Evolutionary conservation across 2,329 filamentous ascomycete genomes (phyloP).

Genomic region (Aspergillus costaricaensis): DNA sequence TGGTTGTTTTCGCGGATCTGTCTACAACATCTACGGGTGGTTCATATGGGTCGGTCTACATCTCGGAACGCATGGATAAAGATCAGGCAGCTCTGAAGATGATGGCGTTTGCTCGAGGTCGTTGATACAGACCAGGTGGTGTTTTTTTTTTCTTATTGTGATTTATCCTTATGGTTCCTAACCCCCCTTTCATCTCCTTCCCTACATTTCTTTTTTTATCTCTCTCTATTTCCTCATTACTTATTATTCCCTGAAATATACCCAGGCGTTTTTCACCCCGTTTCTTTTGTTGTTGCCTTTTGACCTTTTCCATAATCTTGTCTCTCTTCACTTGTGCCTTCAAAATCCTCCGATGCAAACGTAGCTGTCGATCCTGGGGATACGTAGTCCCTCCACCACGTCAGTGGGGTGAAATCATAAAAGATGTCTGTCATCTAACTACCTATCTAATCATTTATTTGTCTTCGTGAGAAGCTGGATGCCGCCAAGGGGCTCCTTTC

Average conservation of each 20-base stretch:
- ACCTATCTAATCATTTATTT: neutral
- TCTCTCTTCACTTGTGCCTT: slow-evolving; percentile 2
- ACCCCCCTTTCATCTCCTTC: slow-evolving; percentile 22
- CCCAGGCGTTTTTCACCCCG: slow-evolving; percentile 32
- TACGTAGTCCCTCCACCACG: neutral
- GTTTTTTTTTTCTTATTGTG: slow-evolving; percentile 23
- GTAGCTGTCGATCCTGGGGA: neutral
- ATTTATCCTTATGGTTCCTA: slow-evolving; percentile 19
- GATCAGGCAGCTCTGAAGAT: slow-evolving; percentile 26
- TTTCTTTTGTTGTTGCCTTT: slow-evolving; percentile 14
- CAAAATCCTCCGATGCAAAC: slow-evolving; percentile 2
- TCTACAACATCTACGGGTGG: slow-evolving; percentile 22
- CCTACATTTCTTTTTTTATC: slow-evolving; percentile 3
- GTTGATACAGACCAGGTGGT: slow-evolving; percentile 32
- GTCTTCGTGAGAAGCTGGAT: neutral
- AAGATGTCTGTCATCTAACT: neutral
- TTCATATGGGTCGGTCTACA: slow-evolving; percentile 27
- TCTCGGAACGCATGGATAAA: slow-evolving; percentile 25
- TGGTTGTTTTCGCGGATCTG: slow-evolving; percentile 4
- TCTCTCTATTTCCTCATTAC: too few species aligned
- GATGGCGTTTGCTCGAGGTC: slow-evolving; percentile 37
- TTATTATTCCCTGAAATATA: slow-evolving; percentile 34
- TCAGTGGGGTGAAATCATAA: neutral
- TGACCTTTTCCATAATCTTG: slow-evolving; percentile 3
- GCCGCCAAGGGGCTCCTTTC: neutral